Percentiles rank a stretch among this genome's conserved stretches.
These are phyloP conservation scores for Globisporangium cystogenes DNA, from an alignment of 352 stramenopile genomes.

Conservation along the genomic window DNA sequence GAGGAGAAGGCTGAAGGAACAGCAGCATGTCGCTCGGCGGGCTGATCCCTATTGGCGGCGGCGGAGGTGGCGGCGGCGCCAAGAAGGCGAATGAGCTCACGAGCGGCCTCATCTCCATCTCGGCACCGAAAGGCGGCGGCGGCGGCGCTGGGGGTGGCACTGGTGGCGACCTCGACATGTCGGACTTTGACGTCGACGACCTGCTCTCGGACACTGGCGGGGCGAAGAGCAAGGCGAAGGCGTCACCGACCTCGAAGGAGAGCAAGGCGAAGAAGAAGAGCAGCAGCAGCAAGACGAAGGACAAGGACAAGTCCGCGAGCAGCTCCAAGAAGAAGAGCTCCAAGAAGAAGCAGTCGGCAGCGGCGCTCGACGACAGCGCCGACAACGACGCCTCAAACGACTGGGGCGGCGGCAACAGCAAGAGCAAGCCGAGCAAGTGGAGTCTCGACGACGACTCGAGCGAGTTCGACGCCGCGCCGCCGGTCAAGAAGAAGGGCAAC, in stretches of 20 bases:
- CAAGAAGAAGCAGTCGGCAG: conserved; percentile 25
- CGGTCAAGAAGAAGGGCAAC: conserved; percentile 31
- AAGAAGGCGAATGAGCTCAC: conserved; percentile 42
- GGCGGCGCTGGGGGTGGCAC: too few relatives aligned
- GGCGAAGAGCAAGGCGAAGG: conserved; percentile 14
- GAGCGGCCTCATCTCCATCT: conserved; percentile 55
- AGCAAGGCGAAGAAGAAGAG: conserved; percentile 25
- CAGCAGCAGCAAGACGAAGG: conserved; percentile 13
- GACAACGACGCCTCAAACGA: conserved; percentile 16
- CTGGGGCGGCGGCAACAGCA: conserved; percentile 11
- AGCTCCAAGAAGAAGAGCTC: conserved; percentile 22
- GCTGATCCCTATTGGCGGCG: conserved; percentile 44
- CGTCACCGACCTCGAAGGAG: conserved; percentile 21
- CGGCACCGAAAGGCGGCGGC: conserved; percentile 5
- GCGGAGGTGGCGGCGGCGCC: conserved; percentile 10
- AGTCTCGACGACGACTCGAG: conserved; percentile 16
- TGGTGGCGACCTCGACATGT: conserved; percentile 17
- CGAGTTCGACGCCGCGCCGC: conserved; percentile 8
- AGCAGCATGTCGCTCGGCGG: conserved; percentile 33
- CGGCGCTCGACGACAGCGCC: conserved; percentile 20
- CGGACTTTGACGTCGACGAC: conserved; percentile 33
- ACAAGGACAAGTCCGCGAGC: conserved; percentile 21
- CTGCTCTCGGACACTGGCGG: conserved; percentile 34
- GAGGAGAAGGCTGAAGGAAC: not conserved
- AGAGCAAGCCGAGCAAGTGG: conserved; percentile 21